phyloP scores from a whole-genome alignment of 163 green algal species.

The Coccomyxa subellipsoidea region DNA sequence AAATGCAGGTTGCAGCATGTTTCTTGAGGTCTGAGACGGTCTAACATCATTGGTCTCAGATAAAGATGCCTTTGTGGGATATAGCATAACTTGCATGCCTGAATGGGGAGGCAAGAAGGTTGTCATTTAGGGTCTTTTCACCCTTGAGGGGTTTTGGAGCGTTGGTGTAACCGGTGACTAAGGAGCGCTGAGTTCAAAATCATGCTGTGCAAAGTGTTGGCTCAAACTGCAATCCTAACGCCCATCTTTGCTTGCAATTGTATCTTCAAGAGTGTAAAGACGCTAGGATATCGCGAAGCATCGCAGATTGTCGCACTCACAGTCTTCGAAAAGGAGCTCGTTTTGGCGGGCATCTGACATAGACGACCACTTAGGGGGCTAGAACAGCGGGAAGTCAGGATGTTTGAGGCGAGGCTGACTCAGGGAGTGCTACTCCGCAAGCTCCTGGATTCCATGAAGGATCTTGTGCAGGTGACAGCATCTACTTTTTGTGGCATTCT shows the following conservation, averaged over 20 bases:
- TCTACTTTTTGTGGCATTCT: too few species aligned
- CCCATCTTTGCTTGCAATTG: too few species aligned
- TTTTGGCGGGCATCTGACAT: not conserved
- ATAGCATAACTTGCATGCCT: not conserved
- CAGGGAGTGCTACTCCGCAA: constrained; percentile 96
- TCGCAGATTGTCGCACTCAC: not conserved
- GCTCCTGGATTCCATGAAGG: constrained; percentile 95
- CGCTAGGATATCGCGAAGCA: too few species aligned
- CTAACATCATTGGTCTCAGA: too few species aligned
- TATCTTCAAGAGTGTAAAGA: too few species aligned
- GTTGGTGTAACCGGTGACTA: not conserved
- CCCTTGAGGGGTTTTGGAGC: too few species aligned
- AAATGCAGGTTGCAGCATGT: too few species aligned
- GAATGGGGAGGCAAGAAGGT: not conserved
- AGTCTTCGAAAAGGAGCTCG: not conserved
- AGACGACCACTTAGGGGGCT: not conserved
- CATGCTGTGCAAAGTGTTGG: not conserved
- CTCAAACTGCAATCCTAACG: too few species aligned
- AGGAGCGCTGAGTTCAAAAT: not conserved
- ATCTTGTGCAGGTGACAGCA: constrained; percentile 82
- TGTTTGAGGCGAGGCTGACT: constrained; percentile 72
- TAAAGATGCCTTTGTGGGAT: too few species aligned
- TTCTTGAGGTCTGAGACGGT: too few species aligned
- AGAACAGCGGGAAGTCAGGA: not conserved
- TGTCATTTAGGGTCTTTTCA: not conserved